Percentiles rank a stretch among this genome's conserved stretches.
phyloP scores from a whole-genome alignment of 768 basidiomycete species.

The Pisolithus orientalis region DNA sequence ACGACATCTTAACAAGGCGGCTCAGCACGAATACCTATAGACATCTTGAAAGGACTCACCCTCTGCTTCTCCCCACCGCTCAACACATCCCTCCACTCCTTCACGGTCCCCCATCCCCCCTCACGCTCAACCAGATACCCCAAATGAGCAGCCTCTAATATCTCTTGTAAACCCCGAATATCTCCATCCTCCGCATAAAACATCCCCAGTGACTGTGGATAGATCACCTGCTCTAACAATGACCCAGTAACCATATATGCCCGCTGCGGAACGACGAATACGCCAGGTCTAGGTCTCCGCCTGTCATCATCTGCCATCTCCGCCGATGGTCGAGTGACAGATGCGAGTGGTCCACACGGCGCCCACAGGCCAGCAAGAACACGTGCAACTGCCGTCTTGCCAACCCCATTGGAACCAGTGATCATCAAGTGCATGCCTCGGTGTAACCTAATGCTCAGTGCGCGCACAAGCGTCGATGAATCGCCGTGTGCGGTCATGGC shows the following conservation, averaged over 20 bases:
- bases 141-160: conserved; percentile 77
- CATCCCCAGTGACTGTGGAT: conserved; percentile 67
- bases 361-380: conserved; percentile 91
- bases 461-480: conserved; percentile 51
- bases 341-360: conserved; percentile 34
- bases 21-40: conserved; percentile 2
- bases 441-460: conserved; percentile 56
- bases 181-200: conserved; percentile 57
- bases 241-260: conserved; percentile 89
- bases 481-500: not conserved
- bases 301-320: conserved; percentile 26
- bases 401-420: conserved; percentile 88
- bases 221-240: conserved; percentile 89
- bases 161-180: conserved; percentile 64
- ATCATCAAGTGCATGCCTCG: conserved; percentile 88
- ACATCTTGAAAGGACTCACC: conserved; percentile 31
- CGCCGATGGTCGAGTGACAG: conserved; percentile 25
- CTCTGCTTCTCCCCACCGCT: conserved; percentile 97
- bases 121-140: conserved; percentile 82
- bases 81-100: conserved; percentile 95
- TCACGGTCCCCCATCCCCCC: conserved; percentile 83
- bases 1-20: conserved; percentile 59
- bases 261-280: conserved; percentile 88
- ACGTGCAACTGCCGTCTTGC: conserved; percentile 84
- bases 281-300: conserved; percentile 34